phyloP scores from a whole-genome alignment of 352 stramenopile genomes.

The Pythium angustatum region DNA sequence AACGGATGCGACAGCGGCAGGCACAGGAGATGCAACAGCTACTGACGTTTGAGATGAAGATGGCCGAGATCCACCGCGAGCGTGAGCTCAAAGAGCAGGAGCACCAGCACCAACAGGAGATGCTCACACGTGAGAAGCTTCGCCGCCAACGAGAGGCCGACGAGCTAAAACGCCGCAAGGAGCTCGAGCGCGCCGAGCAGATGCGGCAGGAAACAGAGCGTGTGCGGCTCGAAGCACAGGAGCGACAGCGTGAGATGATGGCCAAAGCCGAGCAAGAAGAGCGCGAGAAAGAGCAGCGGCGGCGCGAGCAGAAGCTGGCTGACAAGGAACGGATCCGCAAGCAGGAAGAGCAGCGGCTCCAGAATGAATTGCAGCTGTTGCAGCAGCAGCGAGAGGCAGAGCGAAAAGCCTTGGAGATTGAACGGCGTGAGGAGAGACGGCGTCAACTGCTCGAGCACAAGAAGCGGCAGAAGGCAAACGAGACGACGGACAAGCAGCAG shows the following conservation, averaged over 20 bases:
- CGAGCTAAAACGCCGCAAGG: slow-evolving; percentile 44
- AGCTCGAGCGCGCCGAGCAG: slow-evolving; percentile 59
- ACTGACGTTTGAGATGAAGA: slow-evolving; percentile 65
- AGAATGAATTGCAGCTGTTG: slow-evolving; percentile 48
- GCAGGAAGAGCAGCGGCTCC: slow-evolving; percentile 55
- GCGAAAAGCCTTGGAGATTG: slow-evolving; percentile 50
- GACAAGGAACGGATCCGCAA: slow-evolving; percentile 56
- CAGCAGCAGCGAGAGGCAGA: slow-evolving; percentile 47
- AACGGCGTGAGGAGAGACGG: slow-evolving; percentile 43
- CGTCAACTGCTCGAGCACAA: slow-evolving; percentile 50
- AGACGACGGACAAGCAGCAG: slow-evolving; percentile 59
- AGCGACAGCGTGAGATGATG: slow-evolving; percentile 47
- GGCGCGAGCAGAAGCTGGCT: slow-evolving; percentile 40
- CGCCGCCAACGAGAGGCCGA: slow-evolving; percentile 53
- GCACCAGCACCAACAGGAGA: slow-evolving; percentile 49
- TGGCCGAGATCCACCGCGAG: slow-evolving; percentile 54
- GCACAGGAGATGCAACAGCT: slow-evolving; percentile 73
- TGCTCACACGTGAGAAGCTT: slow-evolving; percentile 38
- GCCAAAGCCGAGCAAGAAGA: slow-evolving; percentile 49
- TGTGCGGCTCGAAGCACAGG: slow-evolving; percentile 38
- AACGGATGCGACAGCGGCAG: slow-evolving; percentile 72
- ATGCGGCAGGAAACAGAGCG: slow-evolving; percentile 49
- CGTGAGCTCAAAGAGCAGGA: slow-evolving; percentile 52
- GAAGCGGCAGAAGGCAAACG: slow-evolving; percentile 41
- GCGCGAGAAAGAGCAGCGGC: slow-evolving; percentile 51